phyloP scores from a whole-genome alignment of 768 basidiomycete species.

The Amanita exitialis region DNA sequence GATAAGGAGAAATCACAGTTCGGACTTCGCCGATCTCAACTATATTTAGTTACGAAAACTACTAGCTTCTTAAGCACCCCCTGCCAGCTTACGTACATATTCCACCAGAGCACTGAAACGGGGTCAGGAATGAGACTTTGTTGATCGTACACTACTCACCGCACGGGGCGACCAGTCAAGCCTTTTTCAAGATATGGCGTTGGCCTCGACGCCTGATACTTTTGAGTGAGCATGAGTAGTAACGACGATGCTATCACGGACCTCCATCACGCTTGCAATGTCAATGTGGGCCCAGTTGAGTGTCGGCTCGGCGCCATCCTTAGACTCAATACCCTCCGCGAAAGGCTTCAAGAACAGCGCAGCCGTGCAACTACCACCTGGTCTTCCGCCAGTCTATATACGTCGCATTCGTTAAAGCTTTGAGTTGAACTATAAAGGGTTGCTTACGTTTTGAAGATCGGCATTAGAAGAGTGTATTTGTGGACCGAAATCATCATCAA shows the following conservation, averaged over 20 bases:
- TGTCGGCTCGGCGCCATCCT: constrained; percentile 40
- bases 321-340: constrained; percentile 61
- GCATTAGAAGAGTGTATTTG: constrained; percentile 75
- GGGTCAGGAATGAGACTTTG: neutral
- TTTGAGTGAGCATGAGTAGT: neutral
- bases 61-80: neutral
- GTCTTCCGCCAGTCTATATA: constrained; percentile 56
- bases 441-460: constrained; percentile 65
- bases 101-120: constrained; percentile 27
- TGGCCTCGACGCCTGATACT: constrained; percentile 35
- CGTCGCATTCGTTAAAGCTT: neutral
- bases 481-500: constrained; percentile 70
- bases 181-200: constrained; percentile 60
- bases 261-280: constrained; percentile 74
- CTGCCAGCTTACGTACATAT: constrained; percentile 25
- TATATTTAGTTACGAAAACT: neutral
- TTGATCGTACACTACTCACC: constrained; percentile 34
- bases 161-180: constrained; percentile 73
- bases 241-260: constrained; percentile 15
- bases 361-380: constrained; percentile 70
- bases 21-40: constrained; percentile 2
- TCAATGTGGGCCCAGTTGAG: constrained; percentile 86
- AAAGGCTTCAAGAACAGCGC: constrained; percentile 83
- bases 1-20: neutral
- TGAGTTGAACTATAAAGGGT: neutral